Evolutionary conservation across 768 basidiomycete genomes (phyloP).

Genomic region (Naganishia randhawae): DNA sequence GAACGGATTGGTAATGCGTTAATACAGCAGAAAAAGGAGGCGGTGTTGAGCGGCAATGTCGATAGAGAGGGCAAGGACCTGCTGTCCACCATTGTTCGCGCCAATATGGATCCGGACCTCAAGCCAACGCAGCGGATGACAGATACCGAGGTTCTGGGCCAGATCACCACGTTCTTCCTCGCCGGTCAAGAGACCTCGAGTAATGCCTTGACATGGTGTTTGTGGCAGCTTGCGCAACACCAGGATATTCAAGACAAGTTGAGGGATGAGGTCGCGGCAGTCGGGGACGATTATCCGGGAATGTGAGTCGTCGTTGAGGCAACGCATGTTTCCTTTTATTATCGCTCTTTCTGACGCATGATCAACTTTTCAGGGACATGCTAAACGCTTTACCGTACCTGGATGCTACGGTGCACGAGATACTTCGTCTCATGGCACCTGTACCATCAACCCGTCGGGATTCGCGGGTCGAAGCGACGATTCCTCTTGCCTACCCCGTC

Average conservation of each 20-base stretch:
- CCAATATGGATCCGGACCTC: constrained; percentile 63
- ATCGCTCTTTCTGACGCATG: not conserved
- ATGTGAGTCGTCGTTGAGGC: constrained; percentile 38
- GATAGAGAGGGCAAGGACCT: constrained; percentile 65
- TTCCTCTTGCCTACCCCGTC: constrained; percentile 44
- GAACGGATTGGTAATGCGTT: constrained; percentile 54
- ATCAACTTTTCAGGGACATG: constrained; percentile 55
- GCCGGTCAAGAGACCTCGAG: constrained; percentile 77
- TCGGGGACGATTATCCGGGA: constrained; percentile 48
- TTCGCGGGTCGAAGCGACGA: constrained; percentile 30
- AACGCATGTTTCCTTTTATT: too few species aligned
- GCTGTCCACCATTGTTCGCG: constrained; percentile 74
- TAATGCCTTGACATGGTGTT: constrained; percentile 75
- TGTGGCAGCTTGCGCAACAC: constrained; percentile 69
- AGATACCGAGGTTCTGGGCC: constrained; percentile 80
- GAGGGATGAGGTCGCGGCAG: constrained; percentile 61
- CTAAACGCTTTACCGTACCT: constrained; percentile 66
- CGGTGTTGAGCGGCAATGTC: constrained; percentile 54
- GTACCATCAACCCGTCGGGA: constrained; percentile 42
- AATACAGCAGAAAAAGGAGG: constrained; percentile 73
- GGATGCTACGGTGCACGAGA: constrained; percentile 61
- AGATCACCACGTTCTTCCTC: constrained; percentile 84
- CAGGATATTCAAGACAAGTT: constrained; percentile 67
- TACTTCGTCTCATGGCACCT: constrained; percentile 39
- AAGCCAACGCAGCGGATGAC: constrained; percentile 65